These are phyloP conservation scores for Exophiala lecanii-corni DNA, from an alignment of 2,329 filamentous ascomycete genomes.

Conservation along the genomic window DNA sequence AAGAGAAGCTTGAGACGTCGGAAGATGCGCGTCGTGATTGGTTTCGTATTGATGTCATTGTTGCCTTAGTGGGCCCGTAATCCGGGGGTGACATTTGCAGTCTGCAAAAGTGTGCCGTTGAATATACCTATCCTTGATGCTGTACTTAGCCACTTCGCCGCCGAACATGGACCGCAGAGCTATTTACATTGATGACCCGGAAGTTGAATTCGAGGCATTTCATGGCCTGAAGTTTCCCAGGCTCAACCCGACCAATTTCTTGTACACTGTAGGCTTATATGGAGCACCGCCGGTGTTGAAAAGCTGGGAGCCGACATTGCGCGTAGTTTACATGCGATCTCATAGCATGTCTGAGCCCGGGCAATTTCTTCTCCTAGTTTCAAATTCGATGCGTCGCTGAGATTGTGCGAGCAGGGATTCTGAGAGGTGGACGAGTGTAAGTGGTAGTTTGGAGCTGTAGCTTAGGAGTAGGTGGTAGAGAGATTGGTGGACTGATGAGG, in stretches of 20 bases:
- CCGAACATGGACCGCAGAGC: too few relatives aligned
- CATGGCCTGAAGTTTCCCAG: too few relatives aligned
- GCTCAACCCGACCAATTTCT: constrained; percentile 82
- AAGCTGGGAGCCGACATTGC: constrained; percentile 67
- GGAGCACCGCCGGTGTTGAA: constrained; percentile 66
- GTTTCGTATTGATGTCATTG: too few relatives aligned
- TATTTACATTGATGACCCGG: too few relatives aligned
- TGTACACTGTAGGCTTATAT: constrained; percentile 74
- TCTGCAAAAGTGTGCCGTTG: too few relatives aligned
- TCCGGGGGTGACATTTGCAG: too few relatives aligned
- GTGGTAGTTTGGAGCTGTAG: constrained; percentile 49
- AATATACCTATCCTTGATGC: too few relatives aligned
- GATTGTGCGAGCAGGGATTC: constrained; percentile 75
- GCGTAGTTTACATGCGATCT: constrained; percentile 83
- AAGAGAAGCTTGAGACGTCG: too few relatives aligned
- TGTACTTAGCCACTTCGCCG: too few relatives aligned
- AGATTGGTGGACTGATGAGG: constrained; percentile 61
- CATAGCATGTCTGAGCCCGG: constrained; percentile 76
- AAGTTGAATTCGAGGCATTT: too few relatives aligned
- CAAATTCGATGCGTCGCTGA: constrained; percentile 68
- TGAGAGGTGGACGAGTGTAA: constrained; percentile 65
- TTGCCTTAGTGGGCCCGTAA: too few relatives aligned
- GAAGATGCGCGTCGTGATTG: too few relatives aligned
- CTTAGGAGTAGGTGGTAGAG: constrained; percentile 64
- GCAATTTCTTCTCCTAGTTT: constrained; percentile 84